Conservation (phyloP, 441 rosid genomes). For the Heliophila coronopifolia region DNA sequence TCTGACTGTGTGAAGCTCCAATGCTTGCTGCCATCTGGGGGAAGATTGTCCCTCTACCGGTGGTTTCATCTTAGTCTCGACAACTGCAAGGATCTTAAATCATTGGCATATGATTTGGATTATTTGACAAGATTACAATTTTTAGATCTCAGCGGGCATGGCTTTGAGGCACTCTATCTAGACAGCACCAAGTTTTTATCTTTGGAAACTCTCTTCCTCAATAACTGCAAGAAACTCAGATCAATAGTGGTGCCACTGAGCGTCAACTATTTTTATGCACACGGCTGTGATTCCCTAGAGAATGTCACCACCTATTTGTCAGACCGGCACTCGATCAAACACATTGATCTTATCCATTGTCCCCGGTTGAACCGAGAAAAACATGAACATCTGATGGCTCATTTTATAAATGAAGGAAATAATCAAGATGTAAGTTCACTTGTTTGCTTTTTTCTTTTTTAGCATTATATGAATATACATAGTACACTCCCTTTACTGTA, state of each 20-base stretch:
- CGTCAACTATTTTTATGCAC: conserved; percentile 17
- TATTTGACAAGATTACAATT: conserved; percentile 20
- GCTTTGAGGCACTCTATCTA: conserved; percentile 30
- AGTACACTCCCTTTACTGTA: no score
- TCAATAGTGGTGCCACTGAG: conserved; percentile 28
- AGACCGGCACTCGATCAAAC: not conserved
- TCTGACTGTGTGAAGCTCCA: not conserved
- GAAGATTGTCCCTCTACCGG: not conserved
- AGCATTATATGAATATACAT: no score
- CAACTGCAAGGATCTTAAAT: conserved; percentile 24
- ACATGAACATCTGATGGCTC: not conserved
- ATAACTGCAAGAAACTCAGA: conserved; percentile 29
- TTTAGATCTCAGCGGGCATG: conserved; percentile 25
- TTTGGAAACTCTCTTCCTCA: conserved; percentile 21
- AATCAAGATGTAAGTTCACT: not conserved
- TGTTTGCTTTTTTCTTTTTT: no score
- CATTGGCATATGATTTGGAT: conserved; percentile 24
- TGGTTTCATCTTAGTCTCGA: conserved; percentile 19
- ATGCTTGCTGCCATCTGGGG: not conserved
- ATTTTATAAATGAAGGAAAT: not conserved
- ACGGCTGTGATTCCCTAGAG: conserved; percentile 31
- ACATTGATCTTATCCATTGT: conserved; percentile 19
- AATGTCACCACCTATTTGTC: not conserved
- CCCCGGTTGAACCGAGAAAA: not conserved
- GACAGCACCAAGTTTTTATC: conserved; percentile 19